These are phyloP conservation scores for Gossypium lobatum DNA, from an alignment of 441 rosid genomes.

Conservation along the genomic window DNA sequence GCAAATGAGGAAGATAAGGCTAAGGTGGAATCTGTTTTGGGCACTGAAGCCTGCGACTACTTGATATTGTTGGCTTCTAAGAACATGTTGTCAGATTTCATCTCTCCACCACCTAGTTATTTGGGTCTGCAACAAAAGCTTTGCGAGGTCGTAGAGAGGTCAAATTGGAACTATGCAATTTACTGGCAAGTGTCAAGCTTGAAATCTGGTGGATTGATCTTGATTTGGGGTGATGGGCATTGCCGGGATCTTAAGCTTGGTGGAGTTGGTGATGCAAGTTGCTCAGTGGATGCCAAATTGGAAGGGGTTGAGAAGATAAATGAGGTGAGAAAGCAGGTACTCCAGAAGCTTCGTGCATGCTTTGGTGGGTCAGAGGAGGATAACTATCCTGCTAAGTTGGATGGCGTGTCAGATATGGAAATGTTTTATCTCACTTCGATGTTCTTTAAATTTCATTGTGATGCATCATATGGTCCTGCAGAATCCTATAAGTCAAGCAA, in stretches of 20 bases:
- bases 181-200: conserved; percentile 43
- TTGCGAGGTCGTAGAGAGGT: conserved; percentile 43
- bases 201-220: conserved; percentile 46
- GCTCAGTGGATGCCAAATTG: conserved; percentile 18
- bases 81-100: conserved; percentile 33
- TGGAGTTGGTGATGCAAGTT: conserved; percentile 25
- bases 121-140: conserved; percentile 47
- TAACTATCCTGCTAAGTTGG: conserved; percentile 29
- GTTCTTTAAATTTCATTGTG: conserved; percentile 42
- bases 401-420: conserved; percentile 38
- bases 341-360: conserved; percentile 42
- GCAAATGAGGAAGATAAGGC: conserved; percentile 55
- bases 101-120: conserved; percentile 46
- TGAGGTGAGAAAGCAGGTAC: conserved; percentile 45
- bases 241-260: conserved; percentile 34
- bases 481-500: conserved; percentile 41
- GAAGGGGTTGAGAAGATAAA: conserved; percentile 32
- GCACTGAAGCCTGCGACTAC: conserved; percentile 64
- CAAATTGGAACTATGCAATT: conserved; percentile 57
- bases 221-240: conserved; percentile 68
- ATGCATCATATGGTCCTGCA: conserved; percentile 42
- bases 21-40: conserved; percentile 65
- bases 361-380: conserved; percentile 38
- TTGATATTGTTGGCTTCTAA: conserved; percentile 51
- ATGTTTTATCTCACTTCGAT: conserved; percentile 51